Evolutionary conservation across 345 rosid genomes (phyloP), one percentile per base, ranked within the genome.

Genomic region (Hypericum androsaemum): DNA sequence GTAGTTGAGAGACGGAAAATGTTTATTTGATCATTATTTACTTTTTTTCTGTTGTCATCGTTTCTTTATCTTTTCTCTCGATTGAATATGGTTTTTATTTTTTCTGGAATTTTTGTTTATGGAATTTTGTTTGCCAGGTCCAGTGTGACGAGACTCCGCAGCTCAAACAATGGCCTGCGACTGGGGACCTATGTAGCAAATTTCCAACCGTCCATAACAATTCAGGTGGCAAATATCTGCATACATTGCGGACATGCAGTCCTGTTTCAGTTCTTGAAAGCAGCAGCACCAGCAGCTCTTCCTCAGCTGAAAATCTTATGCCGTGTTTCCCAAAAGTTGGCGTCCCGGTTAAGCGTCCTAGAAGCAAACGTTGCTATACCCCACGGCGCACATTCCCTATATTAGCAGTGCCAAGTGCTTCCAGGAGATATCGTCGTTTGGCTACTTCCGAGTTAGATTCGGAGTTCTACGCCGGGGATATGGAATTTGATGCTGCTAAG

Each of bases 221-320:
- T 48, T 61, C 54, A 41, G 70, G 67, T 39, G 64, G 61, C 71
- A 80, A 79, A 72, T 75, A 65, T 63, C 60, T 70, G 10, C 64
- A 35, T 45, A 66, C 37, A 12, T 78, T 79, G 15, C 80, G 64
- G 58, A 72, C 84, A 57, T 71, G 80, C 55, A 81, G 87, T 64
- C 86, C 92, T 10, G 77, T 77, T 51, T 86, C 95, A 58, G 86
- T 86, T 57, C 83, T 84, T 9, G 95, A 80, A 63, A 82, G 71
- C 67, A 72, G 55, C 64, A 61, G 71, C 67, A 72, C 51, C 64
- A 61, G 80, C 63, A 67, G 80, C 72, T 81, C 87, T 14, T 70
- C 68, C 72, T 75, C 62, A 8, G 54, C 78, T 36, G 79, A 71
- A 16, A 86, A 75, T 52, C 56, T 46, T 5, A 49, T 62, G 52